Conservation (phyloP, 129 eudicot species). For the Flaveria robusta region DNA sequence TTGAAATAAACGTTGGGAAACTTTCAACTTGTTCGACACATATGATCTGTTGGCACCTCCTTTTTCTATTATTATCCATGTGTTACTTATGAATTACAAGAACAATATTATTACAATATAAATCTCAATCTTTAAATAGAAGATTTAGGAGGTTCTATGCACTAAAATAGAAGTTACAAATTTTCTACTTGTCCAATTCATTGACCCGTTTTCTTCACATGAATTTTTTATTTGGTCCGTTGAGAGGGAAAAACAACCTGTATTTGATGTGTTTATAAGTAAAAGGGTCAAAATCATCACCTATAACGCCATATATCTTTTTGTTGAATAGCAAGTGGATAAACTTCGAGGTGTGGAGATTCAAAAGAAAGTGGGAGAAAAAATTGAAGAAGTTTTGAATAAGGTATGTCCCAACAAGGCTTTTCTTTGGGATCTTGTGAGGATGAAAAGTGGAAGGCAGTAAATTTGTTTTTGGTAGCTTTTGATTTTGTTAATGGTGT, state of each 20-base stretch:
- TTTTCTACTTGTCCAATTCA: background rate
- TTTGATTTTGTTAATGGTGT: background rate
- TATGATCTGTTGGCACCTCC: background rate
- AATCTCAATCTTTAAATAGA: background rate
- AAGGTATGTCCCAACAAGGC: constrained; percentile 61
- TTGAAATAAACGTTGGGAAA: background rate
- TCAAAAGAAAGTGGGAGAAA: constrained; percentile 40
- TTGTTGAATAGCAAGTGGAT: constrained; percentile 52
- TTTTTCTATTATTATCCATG: background rate
- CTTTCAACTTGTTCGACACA: background rate
- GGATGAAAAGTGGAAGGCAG: constrained; percentile 18
- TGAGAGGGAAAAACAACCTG: background rate
- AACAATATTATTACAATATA: background rate
- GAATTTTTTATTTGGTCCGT: background rate
- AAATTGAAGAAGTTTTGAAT: constrained; percentile 40
- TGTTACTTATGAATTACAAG: background rate
- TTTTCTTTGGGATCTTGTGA: constrained; percentile 54
- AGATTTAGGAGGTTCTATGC: constrained; percentile 1
- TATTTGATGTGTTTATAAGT: background rate
- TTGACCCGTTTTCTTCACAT: background rate
- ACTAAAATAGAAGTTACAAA: background rate
- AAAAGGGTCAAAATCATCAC: background rate
- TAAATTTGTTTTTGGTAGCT: constrained; percentile 7
- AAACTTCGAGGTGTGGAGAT: constrained; percentile 34
- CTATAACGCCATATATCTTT: background rate